A percentile compares a stretch with the other conserved stretches of the same genome.
Evolutionary conservation across 202 grass and related monocot species (phyloP).

Genomic region (Setaria italica): DNA sequence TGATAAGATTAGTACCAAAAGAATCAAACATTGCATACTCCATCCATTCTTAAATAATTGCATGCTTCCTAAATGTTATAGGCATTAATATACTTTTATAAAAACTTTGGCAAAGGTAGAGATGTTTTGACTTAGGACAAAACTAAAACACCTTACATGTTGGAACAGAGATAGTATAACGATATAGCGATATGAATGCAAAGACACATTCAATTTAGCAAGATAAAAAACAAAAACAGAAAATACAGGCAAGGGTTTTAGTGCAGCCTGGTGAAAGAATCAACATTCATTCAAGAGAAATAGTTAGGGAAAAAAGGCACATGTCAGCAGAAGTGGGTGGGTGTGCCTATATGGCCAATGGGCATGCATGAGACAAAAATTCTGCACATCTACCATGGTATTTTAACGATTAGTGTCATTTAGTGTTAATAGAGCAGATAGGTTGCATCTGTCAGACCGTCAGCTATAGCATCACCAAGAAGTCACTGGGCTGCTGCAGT

Average conservation of each 20-base stretch:
- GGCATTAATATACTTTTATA: neutral
- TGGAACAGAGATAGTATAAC: too few species aligned
- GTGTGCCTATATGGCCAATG: neutral
- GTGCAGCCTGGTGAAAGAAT: neutral
- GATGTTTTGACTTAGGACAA: too few species aligned
- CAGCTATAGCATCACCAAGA: neutral
- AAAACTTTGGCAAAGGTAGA: neutral
- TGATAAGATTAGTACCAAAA: neutral
- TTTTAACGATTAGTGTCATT: neutral
- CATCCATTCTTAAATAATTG: neutral
- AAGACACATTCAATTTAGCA: neutral
- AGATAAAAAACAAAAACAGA: slow-evolving; percentile 15
- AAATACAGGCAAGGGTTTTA: neutral
- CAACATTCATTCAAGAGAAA: slow-evolving; percentile 12
- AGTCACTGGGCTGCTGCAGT: neutral
- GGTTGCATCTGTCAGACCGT: neutral
- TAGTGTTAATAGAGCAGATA: neutral
- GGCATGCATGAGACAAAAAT: neutral
- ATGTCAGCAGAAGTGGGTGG: neutral
- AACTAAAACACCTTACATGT: too few species aligned
- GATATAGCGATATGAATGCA: too few species aligned
- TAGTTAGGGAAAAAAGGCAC: neutral
- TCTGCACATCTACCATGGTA: slow-evolving; percentile 7
- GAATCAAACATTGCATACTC: neutral
- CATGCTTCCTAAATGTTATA: neutral